phyloP scores from a whole-genome alignment of 2,329 filamentous ascomycete species.

The Aulographum hederae region DNA sequence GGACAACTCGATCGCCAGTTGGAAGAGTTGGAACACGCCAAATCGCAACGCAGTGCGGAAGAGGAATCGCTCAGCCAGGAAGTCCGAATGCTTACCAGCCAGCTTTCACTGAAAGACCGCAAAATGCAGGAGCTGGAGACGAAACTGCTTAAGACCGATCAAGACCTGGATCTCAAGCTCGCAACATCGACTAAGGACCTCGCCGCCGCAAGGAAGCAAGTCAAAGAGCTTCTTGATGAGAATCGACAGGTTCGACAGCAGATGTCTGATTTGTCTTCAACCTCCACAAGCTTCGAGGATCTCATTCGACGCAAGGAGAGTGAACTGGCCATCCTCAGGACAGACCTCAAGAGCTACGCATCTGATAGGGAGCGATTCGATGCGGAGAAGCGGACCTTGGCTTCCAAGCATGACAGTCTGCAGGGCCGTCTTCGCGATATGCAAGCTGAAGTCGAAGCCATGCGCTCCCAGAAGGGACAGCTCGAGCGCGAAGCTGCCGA shows the following conservation, averaged over 20 bases:
- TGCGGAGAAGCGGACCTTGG: conserved; percentile 54
- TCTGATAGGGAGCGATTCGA: conserved; percentile 64
- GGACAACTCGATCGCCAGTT: conserved; percentile 53
- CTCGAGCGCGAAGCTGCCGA: conserved; percentile 80
- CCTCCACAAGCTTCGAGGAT: conserved; percentile 89
- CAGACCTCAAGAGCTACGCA: conserved; percentile 69
- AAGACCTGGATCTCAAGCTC: conserved; percentile 77
- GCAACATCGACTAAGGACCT: conserved; percentile 64
- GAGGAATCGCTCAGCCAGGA: conserved; percentile 67
- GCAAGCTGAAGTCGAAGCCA: conserved; percentile 72
- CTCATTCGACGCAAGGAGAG: conserved; percentile 86
- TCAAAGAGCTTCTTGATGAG: conserved; percentile 61
- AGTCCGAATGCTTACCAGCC: conserved; percentile 79
- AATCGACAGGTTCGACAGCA: conserved; percentile 71
- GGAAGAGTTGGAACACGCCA: conserved; percentile 48
- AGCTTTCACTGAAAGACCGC: conserved; percentile 71
- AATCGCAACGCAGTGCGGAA: conserved; percentile 55
- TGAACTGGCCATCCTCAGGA: conserved; percentile 68
- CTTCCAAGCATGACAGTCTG: conserved; percentile 62
- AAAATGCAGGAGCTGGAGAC: conserved; percentile 77
- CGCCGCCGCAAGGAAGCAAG: conserved; percentile 50
- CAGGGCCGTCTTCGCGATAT: conserved; percentile 61
- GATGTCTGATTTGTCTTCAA: conserved; percentile 70
- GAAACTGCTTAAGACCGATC: conserved; percentile 68
- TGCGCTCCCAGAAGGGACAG: conserved; percentile 67